A percentile compares a stretch with the other conserved stretches of the same genome.
Conservation (phyloP, 2,329 filamentous ascomycete species). For the Rosellinia necatrix region DNA sequence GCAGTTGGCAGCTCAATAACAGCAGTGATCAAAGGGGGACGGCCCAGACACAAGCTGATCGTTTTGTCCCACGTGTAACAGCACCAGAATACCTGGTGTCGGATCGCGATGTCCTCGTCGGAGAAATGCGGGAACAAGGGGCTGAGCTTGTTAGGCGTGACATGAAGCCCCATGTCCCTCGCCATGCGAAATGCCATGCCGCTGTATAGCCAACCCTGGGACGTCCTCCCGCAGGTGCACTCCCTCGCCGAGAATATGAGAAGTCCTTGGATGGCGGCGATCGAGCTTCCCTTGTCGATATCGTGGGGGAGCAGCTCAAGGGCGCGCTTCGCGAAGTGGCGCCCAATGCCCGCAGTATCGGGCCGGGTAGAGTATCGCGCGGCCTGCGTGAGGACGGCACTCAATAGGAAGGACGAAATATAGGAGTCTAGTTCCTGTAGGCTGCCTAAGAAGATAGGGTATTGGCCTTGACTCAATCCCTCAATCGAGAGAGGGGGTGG, state of each 20-base stretch:
- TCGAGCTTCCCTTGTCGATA: conserved; percentile 25
- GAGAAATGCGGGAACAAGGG: conserved; percentile 11
- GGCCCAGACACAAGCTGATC: conserved; percentile 2
- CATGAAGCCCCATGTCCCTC: conserved; percentile 26
- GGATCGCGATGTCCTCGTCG: conserved; percentile 20
- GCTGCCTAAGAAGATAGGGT: not conserved
- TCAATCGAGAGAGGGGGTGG: no score
- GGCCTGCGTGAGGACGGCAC: not conserved
- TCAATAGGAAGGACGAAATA: not conserved
- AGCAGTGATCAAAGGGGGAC: not conserved
- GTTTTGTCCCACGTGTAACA: conserved; percentile 26
- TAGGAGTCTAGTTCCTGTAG: not conserved
- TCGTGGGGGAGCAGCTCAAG: conserved; percentile 1
- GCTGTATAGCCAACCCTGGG: conserved; percentile 27
- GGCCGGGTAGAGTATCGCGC: not conserved
- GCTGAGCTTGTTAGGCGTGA: conserved; percentile 24
- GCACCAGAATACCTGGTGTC: conserved; percentile 26
- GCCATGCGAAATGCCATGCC: conserved; percentile 30
- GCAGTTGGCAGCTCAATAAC: not conserved
- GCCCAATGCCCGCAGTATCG: not conserved
- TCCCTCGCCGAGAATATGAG: conserved; percentile 24
- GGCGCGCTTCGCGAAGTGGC: not conserved
- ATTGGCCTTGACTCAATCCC: no score
- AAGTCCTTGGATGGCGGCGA: conserved; percentile 24
- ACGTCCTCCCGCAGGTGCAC: conserved; percentile 22